These are phyloP conservation scores for Pseudognaphalium luteoalbum DNA, from an alignment of 129 eudicot species.

Conservation along the genomic window DNA sequence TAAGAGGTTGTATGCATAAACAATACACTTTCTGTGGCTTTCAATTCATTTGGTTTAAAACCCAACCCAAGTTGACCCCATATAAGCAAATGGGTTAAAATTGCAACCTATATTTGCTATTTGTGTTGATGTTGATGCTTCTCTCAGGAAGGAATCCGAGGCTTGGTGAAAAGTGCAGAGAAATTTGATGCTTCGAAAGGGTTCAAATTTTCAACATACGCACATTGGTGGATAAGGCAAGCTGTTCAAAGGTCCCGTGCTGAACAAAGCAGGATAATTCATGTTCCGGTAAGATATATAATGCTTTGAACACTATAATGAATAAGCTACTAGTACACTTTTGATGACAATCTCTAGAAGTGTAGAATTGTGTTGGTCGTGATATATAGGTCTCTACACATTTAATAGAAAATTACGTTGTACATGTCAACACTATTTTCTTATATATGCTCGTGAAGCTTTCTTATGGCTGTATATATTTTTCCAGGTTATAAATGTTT, in stretches of 20 bases:
- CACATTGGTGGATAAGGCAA: conserved; percentile 99
- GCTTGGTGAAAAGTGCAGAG: conserved; percentile 84
- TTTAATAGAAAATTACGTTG: not conserved
- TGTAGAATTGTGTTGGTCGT: not conserved
- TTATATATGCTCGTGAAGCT: not conserved
- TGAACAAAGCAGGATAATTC: conserved; percentile 83
- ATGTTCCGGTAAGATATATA: conserved; percentile 67
- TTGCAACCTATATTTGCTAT: not conserved
- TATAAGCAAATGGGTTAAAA: not conserved
- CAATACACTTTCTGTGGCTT: not conserved
- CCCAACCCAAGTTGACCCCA: not conserved
- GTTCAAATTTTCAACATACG: conserved; percentile 93
- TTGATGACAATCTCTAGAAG: not conserved
- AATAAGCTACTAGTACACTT: not conserved
- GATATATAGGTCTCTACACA: not conserved
- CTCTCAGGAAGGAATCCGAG: conserved; percentile 87
- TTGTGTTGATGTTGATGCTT: not conserved
- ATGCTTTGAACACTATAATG: not conserved
- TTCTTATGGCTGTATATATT: not conserved
- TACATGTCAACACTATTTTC: not conserved
- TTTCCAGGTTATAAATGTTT: not conserved
- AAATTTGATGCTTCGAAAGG: conserved; percentile 91
- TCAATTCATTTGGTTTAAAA: not conserved
- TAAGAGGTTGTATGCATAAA: not conserved
- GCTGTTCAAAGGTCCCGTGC: conserved; percentile 85